phyloP scores from a whole-genome alignment of 495 filamentous ascomycete species.

The Aspergillus incahuasiensis region DNA sequence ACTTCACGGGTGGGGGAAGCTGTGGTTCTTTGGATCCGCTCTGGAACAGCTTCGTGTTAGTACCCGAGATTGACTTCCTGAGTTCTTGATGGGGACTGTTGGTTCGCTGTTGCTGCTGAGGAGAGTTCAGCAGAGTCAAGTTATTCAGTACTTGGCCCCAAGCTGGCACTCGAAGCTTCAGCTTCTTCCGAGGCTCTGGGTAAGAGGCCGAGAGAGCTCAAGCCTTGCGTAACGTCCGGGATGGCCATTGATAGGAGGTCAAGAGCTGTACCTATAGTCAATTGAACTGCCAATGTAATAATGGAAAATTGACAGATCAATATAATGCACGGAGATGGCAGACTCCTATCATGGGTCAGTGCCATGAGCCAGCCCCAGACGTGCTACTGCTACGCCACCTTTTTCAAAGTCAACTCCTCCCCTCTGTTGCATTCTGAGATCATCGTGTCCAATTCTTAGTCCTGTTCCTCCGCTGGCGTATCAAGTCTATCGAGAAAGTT shows the following conservation, averaged over 20 bases:
- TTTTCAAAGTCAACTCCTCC: not conserved
- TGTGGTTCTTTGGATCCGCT: conserved; percentile 8
- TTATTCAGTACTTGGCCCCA: not conserved
- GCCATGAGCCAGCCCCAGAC: conserved; percentile 7
- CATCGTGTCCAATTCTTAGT: conserved; percentile 6
- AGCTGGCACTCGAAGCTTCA: not conserved
- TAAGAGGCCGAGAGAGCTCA: not conserved
- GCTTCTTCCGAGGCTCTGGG: not conserved
- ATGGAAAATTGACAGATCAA: not conserved
- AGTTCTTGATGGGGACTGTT: not conserved
- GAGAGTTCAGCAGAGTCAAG: not conserved
- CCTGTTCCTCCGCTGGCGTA: conserved; percentile 1
- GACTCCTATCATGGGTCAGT: conserved; percentile 6
- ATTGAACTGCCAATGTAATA: not conserved
- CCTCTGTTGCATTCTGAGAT: conserved; percentile 1
- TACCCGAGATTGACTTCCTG: conserved; percentile 19
- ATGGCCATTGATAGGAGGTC: not conserved
- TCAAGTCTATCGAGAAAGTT: conserved; percentile 3
- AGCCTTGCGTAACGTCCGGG: no score
- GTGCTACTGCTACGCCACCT: conserved; percentile 8
- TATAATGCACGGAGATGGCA: not conserved
- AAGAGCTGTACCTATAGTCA: not conserved
- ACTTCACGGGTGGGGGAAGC: conserved; percentile 14
- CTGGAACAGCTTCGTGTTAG: conserved; percentile 17
- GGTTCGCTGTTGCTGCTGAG: not conserved